Evolutionary conservation across 495 filamentous ascomycete genomes (phyloP), one percentile per base, ranked within the genome.

Genomic region (Aspergillus conjunctus): DNA sequence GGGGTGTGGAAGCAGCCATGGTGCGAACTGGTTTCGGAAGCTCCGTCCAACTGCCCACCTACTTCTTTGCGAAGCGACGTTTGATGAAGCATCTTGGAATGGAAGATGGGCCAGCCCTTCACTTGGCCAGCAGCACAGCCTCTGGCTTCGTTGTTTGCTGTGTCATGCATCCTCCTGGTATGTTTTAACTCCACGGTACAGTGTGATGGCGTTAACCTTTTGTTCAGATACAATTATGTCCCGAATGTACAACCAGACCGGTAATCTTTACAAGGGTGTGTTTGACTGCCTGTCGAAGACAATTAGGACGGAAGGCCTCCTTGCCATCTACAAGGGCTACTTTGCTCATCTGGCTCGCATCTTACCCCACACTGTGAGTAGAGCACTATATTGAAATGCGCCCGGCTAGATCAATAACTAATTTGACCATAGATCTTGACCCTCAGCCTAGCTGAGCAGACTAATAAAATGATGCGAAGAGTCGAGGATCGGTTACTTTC

Each of bases 281-380:
- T 91, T 94, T 60, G 94, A 99, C 76, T 99, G 94, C 72, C 72
- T 97, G 45, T 85, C 81, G 68, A 92, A 96, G 78, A 99, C 94
- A 0, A 81, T 99, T 65, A 85, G 85, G 69, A 96, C 91, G 0
- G 94, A 99, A 71, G 94, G 94, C 21, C 64, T 96, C 26, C 72
- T 98, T 31, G 94, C 94, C 58, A 93, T 99, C 51, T 99, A 99
- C 78, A 99, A 99, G 79, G 94, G 94, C 59, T 97, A 91, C 79
- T 88, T 97, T 65, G 95, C 94, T 18, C 94, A 99, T 78, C 75
- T 99, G 54, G 92, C 95, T 20, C 81, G 94, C 60, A 98, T 99
- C 58, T 77, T 98, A 56, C 94, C 94, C 30, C 94, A 99, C 70
- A 99, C 94, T 18, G 85, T 88, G 68, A 69, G 80, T 73, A 49